A percentile compares a stretch with the other conserved stretches of the same genome.
These are phyloP conservation scores for Oryza longistaminata DNA, from an alignment of 176 grass and related monocot genomes.

Conservation along the genomic window DNA sequence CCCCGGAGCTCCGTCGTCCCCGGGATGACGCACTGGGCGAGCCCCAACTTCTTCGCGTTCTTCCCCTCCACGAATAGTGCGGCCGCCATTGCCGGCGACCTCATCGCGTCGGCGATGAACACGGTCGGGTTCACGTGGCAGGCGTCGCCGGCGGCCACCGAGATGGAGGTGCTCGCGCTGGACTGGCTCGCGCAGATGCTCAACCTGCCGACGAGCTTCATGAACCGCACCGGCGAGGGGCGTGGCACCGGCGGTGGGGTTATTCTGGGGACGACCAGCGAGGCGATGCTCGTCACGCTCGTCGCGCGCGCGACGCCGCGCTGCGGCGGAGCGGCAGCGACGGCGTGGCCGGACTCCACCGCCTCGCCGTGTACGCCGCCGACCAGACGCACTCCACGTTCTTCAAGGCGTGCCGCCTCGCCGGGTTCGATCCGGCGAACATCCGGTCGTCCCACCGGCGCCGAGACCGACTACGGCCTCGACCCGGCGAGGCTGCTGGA, in stretches of 20 bases:
- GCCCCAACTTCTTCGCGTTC: conserved; percentile 71
- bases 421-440: conserved; percentile 42
- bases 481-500: conserved; percentile 22
- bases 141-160: conserved; percentile 38
- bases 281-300: conserved; percentile 59
- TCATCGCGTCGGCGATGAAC: conserved; percentile 65
- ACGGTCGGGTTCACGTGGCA: conserved; percentile 69
- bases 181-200: conserved; percentile 61
- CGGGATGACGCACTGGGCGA: conserved; percentile 62
- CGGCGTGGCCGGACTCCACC: neutral
- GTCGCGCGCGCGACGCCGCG: conserved; percentile 43
- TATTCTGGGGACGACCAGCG: conserved; percentile 47
- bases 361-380: conserved; percentile 42
- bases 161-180: conserved; percentile 56
- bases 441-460: conserved; percentile 19
- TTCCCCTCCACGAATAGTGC: conserved; percentile 59
- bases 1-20: conserved; percentile 30
- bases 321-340: neutral
- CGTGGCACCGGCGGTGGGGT: conserved; percentile 33
- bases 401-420: conserved; percentile 51
- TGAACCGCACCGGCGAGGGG: conserved; percentile 20
- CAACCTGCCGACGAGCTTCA: conserved; percentile 32
- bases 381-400: conserved; percentile 67
- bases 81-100: conserved; percentile 50
- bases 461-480: conserved; percentile 29